phyloP scores from a whole-genome alignment of 768 basidiomycete species.

The Thelephora ganbajun region DNA sequence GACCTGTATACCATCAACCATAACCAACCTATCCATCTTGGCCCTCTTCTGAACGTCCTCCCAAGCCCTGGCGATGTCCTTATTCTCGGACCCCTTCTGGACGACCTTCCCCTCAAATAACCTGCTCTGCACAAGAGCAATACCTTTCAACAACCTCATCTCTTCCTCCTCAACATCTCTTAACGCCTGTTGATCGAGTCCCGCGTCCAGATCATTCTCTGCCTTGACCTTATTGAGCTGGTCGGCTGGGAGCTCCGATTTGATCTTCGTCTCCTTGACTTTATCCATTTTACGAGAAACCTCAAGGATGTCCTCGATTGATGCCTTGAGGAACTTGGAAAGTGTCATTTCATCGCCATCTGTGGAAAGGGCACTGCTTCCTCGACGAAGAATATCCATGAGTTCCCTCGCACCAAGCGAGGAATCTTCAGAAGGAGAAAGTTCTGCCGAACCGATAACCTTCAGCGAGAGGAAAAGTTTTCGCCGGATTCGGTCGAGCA shows the following conservation, averaged over 20 bases:
- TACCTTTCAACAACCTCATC: conserved; percentile 30
- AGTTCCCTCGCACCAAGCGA: conserved; percentile 30
- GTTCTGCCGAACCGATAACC: conserved; percentile 33
- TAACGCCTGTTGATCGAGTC: conserved; percentile 4
- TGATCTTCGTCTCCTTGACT: conserved; percentile 29
- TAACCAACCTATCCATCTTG: conserved; percentile 24
- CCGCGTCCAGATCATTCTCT: conserved; percentile 16
- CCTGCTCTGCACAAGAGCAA: conserved; percentile 44
- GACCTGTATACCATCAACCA: conserved; percentile 22
- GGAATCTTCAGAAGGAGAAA: conserved; percentile 8
- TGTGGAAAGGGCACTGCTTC: conserved; percentile 38
- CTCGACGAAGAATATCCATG: conserved; percentile 40
- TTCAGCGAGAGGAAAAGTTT: conserved; percentile 57
- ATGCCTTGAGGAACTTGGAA: conserved; percentile 27
- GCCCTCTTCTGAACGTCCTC: conserved; percentile 30
- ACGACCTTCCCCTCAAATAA: conserved; percentile 39
- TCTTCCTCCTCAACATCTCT: conserved; percentile 42
- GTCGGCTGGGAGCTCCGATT: conserved; percentile 10
- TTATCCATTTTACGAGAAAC: conserved; percentile 30
- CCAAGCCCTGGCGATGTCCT: conserved; percentile 34
- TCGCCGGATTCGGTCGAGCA: conserved; percentile 55
- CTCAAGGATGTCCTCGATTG: conserved; percentile 29
- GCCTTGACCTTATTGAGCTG: conserved; percentile 16
- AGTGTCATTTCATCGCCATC: conserved; percentile 26
- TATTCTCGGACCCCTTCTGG: conserved; percentile 17